These are phyloP conservation scores for Penicillium riverlandense DNA, from an alignment of 495 filamentous ascomycete genomes.

Conservation along the genomic window DNA sequence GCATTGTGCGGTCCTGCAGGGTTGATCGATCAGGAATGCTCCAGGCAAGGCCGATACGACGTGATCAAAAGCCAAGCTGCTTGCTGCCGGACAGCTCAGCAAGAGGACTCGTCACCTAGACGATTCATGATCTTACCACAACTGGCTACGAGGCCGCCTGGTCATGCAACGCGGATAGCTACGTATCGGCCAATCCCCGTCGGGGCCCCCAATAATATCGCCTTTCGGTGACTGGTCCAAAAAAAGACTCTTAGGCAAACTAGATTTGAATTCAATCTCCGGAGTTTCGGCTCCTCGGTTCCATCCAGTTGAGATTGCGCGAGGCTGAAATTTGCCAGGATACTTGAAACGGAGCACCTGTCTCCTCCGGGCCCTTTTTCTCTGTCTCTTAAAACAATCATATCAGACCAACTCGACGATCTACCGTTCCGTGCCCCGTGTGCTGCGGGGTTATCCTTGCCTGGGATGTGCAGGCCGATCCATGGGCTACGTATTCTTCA, in stretches of 20 bases:
- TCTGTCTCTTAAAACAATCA: too few species aligned
- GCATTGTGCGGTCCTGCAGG: too few species aligned
- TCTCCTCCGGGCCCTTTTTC: too few species aligned
- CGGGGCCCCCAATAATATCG: too few species aligned
- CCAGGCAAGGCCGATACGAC: neutral
- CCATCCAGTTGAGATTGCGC: too few species aligned
- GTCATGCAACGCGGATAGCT: conserved; percentile 8
- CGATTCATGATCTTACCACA: too few species aligned
- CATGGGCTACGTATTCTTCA: conserved; percentile 3
- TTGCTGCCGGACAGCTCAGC: too few species aligned
- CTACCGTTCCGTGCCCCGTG: conserved; percentile 9
- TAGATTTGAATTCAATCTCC: neutral
- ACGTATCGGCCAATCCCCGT: neutral
- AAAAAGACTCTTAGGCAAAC: neutral
- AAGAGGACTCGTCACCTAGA: too few species aligned
- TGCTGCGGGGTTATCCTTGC: conserved; percentile 23
- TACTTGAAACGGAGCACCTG: too few species aligned
- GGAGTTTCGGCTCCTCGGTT: too few species aligned
- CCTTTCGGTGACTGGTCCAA: too few species aligned
- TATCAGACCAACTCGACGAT: conserved; percentile 5
- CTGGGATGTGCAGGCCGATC: conserved; percentile 13
- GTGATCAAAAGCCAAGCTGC: neutral
- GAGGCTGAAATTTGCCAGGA: too few species aligned
- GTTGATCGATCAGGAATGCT: neutral
- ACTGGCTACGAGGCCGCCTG: neutral